These are phyloP conservation scores for Cucurbita argyrosperma DNA, from an alignment of 306 rosid species.

Conservation along the genomic window DNA sequence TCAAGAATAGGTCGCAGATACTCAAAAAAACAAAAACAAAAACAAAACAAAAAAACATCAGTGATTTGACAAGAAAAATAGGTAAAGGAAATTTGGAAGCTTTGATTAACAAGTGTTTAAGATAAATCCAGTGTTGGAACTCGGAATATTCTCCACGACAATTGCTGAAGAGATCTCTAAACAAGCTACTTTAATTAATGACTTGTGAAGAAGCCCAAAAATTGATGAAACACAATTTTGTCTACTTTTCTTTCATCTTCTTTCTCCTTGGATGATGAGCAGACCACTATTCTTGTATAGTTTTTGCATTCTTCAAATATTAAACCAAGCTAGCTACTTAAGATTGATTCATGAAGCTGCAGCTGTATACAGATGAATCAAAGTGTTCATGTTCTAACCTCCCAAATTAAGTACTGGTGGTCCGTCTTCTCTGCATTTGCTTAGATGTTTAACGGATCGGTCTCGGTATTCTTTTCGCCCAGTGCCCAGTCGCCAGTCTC, in stretches of 20 bases:
- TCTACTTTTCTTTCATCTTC: background rate
- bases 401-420: conserved; percentile 9
- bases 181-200: conserved; percentile 1
- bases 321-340: background rate
- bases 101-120: background rate
- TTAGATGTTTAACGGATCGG: conserved; percentile 72
- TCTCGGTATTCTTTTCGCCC: conserved; percentile 53
- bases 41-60: too few relatives aligned
- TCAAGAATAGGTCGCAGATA: background rate
- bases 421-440: conserved; percentile 7
- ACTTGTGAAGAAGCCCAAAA: conserved; percentile 2
- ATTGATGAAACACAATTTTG: background rate
- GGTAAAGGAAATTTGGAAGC: background rate
- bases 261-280: conserved; percentile 1
- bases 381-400: conserved; percentile 11
- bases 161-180: background rate
- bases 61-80: background rate
- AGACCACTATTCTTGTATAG: conserved; percentile 11
- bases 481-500: conserved; percentile 57
- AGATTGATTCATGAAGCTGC: conserved; percentile 6
- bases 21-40: background rate
- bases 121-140: background rate
- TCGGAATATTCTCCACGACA: background rate
- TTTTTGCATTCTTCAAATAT: conserved; percentile 3
- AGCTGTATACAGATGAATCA: conserved; percentile 12